Evolutionary conservation across 148 eudicot genomes (phyloP).

Genomic region (Camellia sinensis): DNA sequence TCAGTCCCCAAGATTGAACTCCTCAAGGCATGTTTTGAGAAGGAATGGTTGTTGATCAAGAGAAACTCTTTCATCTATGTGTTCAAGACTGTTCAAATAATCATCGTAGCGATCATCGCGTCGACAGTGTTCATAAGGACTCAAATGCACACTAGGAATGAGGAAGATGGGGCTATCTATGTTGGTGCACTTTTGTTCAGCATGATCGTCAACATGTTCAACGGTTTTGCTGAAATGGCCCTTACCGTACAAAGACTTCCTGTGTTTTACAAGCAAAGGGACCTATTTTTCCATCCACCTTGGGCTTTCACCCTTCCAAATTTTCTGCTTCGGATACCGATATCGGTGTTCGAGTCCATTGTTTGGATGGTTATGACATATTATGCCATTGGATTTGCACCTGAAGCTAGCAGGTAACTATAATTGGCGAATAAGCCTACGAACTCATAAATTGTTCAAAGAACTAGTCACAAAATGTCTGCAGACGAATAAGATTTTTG

Average conservation of each 20-base stretch:
- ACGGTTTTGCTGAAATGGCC: slow-evolving; percentile 69
- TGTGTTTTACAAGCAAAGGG: slow-evolving; percentile 75
- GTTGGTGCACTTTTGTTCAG: slow-evolving; percentile 67
- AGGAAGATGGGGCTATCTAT: slow-evolving; percentile 54
- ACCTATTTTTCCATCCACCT: slow-evolving; percentile 72
- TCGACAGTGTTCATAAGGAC: slow-evolving; percentile 63
- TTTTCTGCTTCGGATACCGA: slow-evolving; percentile 67
- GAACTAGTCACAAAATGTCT: too few relatives aligned
- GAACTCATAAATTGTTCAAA: too few relatives aligned
- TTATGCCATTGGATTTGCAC: slow-evolving; percentile 80
- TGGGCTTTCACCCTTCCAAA: slow-evolving; percentile 83
- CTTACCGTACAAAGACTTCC: slow-evolving; percentile 63
- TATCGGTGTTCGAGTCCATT: slow-evolving; percentile 58
- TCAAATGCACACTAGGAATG: slow-evolving; percentile 49
- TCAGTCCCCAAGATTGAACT: slow-evolving; percentile 55
- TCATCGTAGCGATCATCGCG: slow-evolving; percentile 54
- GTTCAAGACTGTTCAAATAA: slow-evolving; percentile 63
- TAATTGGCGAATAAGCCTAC: neutral
- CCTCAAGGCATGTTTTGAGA: slow-evolving; percentile 66
- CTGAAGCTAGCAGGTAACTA: slow-evolving; percentile 80
- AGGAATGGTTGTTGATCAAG: slow-evolving; percentile 68
- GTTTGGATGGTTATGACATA: slow-evolving; percentile 72
- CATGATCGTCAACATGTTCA: slow-evolving; percentile 67
- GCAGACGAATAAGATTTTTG: too few relatives aligned
- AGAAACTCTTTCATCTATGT: slow-evolving; percentile 71